Base-by-base conservation (phyloP, 1,139 yeast species). In the Saccharomycopsis crataegensis region DNA sequence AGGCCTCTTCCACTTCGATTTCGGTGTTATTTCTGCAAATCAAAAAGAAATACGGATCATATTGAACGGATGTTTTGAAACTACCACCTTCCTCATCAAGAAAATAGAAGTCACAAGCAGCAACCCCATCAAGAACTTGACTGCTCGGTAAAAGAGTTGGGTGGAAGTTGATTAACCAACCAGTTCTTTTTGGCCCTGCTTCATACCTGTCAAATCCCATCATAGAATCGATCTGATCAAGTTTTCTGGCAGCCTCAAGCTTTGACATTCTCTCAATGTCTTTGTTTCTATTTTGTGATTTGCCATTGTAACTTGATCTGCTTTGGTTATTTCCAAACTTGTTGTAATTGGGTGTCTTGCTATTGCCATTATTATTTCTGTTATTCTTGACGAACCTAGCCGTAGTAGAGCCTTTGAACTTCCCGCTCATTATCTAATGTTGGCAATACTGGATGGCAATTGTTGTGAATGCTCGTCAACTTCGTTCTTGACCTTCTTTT, bases 31-130 rank as follows among this genome's bases (percentile, higher is more conserved):
- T 78, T 38, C 78, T 72, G 59, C 90, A 81, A 8, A 82, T 76
- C n/a, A 94, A 70, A 54, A 85, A 79, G 65, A 94, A 87, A 66
- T 94, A 94, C 0, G 99, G 99, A 64, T 89, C 93, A 65, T 79
- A 88, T 58, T 79, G 84, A 17, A 87, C 69, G 0, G 96, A 86
- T 2, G 91, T 83, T 66, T 91, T 93, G 73, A 94, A 94, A 42
- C 88, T 82, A 2, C 98, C 99, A 46, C 99, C 99, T 69, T 91
- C 97, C 63, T 89, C 96, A 65, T 93, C 98, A n/a, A 94, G 70
- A 62, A 94, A 94, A 66, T 94, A 94, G 67, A 86, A 90, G 64
- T 93, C 98, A 3, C 93, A 97, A 4, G 93, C 99, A 0, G 97
- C 80, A 49, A 79, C 74, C 8, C 94, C 95, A 16, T 83, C 79